phyloP scores from a whole-genome alignment of 129 eudicot species.

The Lactuca saligna region DNA sequence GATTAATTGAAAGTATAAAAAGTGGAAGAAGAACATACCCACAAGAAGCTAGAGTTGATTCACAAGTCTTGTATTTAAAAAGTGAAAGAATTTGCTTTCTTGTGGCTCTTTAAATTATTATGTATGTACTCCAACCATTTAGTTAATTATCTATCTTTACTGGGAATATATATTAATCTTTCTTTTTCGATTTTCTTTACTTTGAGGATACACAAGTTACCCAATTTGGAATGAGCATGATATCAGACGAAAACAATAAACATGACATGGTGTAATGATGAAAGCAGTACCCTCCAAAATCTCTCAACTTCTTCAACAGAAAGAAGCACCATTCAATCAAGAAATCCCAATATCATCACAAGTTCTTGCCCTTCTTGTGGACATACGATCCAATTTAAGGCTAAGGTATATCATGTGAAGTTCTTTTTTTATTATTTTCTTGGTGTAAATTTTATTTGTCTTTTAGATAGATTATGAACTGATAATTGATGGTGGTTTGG shows the following conservation, averaged over 20 bases:
- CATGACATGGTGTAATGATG: conserved; percentile 61
- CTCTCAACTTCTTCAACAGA: conserved; percentile 36
- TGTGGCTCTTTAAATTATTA: conserved; percentile 21
- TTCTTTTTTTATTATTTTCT: neutral
- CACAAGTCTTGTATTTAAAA: conserved; percentile 23
- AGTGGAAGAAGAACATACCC: conserved; percentile 26
- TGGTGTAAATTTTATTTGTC: neutral
- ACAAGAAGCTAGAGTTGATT: conserved; percentile 33
- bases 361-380: conserved; percentile 87
- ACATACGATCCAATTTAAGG: conserved; percentile 56
- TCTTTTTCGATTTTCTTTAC: conserved; percentile 27
- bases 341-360: conserved; percentile 22
- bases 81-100: conserved; percentile 30
- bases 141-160: conserved; percentile 24
- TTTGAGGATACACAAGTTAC: conserved; percentile 38
- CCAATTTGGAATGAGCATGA: conserved; percentile 39
- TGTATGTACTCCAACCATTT: conserved; percentile 31
- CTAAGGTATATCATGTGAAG: conserved; percentile 48
- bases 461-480: neutral
- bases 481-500: neutral
- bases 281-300: conserved; percentile 40
- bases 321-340: conserved; percentile 8
- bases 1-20: conserved; percentile 10
- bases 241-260: conserved; percentile 30
- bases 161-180: conserved; percentile 17